A percentile compares a stretch with the other conserved stretches of the same genome.
Evolutionary conservation across 2,329 filamentous ascomycete genomes (phyloP).

Genomic region (Fusarium sp.): DNA sequence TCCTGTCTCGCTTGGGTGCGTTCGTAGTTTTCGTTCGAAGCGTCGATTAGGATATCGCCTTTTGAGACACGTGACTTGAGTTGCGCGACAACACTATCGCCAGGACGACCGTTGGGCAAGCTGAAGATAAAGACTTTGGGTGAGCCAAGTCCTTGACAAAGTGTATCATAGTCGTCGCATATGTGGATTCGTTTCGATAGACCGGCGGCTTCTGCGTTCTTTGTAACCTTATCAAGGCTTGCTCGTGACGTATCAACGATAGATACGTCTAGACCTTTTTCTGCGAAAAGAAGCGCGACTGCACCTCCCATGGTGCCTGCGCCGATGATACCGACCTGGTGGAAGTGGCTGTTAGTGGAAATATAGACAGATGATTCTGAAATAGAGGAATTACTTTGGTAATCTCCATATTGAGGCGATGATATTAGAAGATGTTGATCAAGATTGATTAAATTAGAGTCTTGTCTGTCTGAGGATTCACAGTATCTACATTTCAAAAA

Average conservation of each 20-base stretch:
- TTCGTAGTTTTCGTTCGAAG: constrained; percentile 75
- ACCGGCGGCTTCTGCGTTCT: constrained; percentile 5
- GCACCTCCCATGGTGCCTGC: constrained; percentile 26
- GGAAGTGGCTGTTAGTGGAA: background rate
- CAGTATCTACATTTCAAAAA: background rate
- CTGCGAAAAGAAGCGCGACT: constrained; percentile 16
- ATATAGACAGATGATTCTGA: too few species aligned
- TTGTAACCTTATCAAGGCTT: constrained; percentile 17
- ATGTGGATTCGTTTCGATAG: constrained; percentile 17
- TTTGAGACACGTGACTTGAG: constrained; percentile 60
- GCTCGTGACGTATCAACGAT: constrained; percentile 1
- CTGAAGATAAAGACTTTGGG: constrained; percentile 38
- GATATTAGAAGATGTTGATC: background rate
- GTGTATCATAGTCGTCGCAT: constrained; percentile 25
- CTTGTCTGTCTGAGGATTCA: background rate
- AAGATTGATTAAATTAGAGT: background rate
- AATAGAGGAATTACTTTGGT: constrained; percentile 4
- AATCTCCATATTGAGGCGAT: constrained; percentile 6
- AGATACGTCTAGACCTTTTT: constrained; percentile 15
- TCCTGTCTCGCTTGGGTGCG: constrained; percentile 73
- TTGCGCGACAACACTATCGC: constrained; percentile 14
- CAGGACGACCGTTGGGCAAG: constrained; percentile 29
- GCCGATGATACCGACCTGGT: constrained; percentile 24
- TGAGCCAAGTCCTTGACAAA: constrained; percentile 22
- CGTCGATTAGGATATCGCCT: constrained; percentile 76